A percentile compares a stretch with the other conserved stretches of the same genome.
Evolutionary conservation across 108 stramenopile genomes (phyloP).

Genomic region (Aurantiochytrium sp.): DNA sequence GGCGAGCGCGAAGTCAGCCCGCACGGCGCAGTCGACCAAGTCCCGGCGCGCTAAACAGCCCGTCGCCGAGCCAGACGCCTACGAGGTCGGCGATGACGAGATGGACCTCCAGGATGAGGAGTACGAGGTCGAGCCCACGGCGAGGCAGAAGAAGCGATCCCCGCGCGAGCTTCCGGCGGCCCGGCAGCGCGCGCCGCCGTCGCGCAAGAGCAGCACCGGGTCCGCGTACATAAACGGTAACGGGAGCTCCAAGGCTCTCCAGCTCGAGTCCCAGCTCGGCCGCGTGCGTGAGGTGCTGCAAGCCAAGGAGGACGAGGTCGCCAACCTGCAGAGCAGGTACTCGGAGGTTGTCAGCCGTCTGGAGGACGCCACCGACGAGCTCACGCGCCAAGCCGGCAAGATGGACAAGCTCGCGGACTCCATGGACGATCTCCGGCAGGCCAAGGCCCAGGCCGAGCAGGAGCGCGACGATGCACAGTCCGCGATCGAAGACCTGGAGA

Average conservation of each 20-base stretch:
- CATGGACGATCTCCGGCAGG: not conserved
- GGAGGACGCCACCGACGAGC: not conserved
- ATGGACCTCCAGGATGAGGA: not conserved
- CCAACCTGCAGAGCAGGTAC: not conserved
- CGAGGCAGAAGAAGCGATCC: too few relatives aligned
- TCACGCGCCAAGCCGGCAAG: not conserved
- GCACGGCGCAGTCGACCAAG: not conserved
- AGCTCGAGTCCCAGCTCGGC: not conserved
- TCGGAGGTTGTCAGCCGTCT: not conserved
- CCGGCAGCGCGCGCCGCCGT: not conserved
- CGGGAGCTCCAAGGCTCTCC: not conserved
- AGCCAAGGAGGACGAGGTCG: not conserved
- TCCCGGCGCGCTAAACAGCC: not conserved
- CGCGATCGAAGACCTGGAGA: not conserved
- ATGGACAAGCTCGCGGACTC: not conserved
- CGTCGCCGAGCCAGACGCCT: not conserved
- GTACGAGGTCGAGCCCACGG: too few relatives aligned
- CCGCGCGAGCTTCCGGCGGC: too few relatives aligned
- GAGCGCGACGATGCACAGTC: not conserved
- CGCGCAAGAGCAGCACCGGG: not conserved
- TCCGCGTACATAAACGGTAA: not conserved
- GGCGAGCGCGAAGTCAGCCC: not conserved
- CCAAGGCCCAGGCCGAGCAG: not conserved
- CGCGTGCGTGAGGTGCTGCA: not conserved
- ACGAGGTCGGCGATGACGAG: not conserved